These are phyloP conservation scores for Penicillium sp. DNA, from an alignment of 2,329 filamentous ascomycete genomes.

Conservation along the genomic window DNA sequence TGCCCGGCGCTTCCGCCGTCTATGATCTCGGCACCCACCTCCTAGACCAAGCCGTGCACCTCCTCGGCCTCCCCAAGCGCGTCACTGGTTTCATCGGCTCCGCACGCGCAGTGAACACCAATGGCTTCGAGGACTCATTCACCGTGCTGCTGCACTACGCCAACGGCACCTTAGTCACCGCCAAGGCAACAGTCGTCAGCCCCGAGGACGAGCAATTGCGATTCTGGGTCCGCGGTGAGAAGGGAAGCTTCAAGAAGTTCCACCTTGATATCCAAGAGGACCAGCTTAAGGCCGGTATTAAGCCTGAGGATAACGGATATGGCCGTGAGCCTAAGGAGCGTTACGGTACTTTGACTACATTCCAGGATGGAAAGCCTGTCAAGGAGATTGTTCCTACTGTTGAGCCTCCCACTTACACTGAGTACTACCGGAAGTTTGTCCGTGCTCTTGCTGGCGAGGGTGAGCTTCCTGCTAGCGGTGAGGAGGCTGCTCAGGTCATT, in stretches of 20 bases:
- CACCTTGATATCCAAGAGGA: constrained; percentile 74
- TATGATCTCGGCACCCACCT: constrained; percentile 77
- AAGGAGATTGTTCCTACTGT: constrained; percentile 59
- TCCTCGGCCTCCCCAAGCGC: constrained; percentile 68
- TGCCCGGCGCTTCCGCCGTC: constrained; percentile 66
- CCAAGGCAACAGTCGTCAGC: constrained; percentile 69
- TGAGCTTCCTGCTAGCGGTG: constrained; percentile 55
- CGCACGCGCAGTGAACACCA: constrained; percentile 61
- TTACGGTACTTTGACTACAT: constrained; percentile 59
- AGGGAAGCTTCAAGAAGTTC: constrained; percentile 73
- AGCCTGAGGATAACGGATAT: constrained; percentile 63
- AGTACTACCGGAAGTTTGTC: constrained; percentile 63
- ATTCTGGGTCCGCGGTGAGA: constrained; percentile 75
- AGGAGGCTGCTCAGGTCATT: constrained; percentile 56
- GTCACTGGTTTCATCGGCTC: constrained; percentile 70
- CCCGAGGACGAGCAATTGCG: constrained; percentile 69
- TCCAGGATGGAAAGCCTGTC: constrained; percentile 55
- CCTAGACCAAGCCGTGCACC: constrained; percentile 70
- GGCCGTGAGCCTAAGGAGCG: constrained; percentile 62
- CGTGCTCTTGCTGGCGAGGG: constrained; percentile 55
- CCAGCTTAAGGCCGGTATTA: constrained; percentile 66
- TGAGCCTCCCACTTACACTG: constrained; percentile 66
- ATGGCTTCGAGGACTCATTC: constrained; percentile 50
- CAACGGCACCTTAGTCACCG: constrained; percentile 64
- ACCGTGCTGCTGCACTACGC: constrained; percentile 68